phyloP scores from a whole-genome alignment of 2,329 filamentous ascomycete genomes.

The Fusarium austroafricanum region DNA sequence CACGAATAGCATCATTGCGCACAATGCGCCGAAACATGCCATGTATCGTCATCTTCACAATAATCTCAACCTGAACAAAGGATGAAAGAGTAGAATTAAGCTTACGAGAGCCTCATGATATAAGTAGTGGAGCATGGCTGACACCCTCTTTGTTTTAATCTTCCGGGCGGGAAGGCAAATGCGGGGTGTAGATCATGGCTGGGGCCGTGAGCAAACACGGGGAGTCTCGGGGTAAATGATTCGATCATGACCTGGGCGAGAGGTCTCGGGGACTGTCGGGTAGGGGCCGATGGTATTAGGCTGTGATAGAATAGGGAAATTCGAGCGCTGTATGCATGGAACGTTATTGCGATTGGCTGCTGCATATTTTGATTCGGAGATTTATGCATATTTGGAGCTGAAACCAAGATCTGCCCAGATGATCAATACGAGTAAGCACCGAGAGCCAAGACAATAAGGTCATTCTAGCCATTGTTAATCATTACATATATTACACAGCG shows the following conservation, averaged over 20 bases:
- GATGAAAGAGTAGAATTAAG: background rate
- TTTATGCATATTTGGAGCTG: background rate
- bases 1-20: slow-evolving; percentile 71
- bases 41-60: slow-evolving; percentile 36
- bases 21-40: slow-evolving; percentile 53
- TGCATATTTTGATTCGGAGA: background rate
- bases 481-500: no score
- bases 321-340: background rate
- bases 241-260: background rate
- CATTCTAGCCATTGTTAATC: no score
- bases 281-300: background rate
- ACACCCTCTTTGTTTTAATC: background rate
- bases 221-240: slow-evolving; percentile 19
- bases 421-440: background rate
- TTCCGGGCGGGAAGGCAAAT: background rate
- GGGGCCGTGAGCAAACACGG: slow-evolving; percentile 9
- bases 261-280: slow-evolving; percentile 33
- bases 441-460: background rate
- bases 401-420: background rate
- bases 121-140: slow-evolving; percentile 29
- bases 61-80: no score
- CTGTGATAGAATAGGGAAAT: no score
- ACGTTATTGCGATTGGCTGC: background rate
- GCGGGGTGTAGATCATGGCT: slow-evolving; percentile 10
- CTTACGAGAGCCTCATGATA: slow-evolving; percentile 20